phyloP scores from a whole-genome alignment of 2,329 filamentous ascomycete genomes.

The Gnomoniopsis sp. region DNA sequence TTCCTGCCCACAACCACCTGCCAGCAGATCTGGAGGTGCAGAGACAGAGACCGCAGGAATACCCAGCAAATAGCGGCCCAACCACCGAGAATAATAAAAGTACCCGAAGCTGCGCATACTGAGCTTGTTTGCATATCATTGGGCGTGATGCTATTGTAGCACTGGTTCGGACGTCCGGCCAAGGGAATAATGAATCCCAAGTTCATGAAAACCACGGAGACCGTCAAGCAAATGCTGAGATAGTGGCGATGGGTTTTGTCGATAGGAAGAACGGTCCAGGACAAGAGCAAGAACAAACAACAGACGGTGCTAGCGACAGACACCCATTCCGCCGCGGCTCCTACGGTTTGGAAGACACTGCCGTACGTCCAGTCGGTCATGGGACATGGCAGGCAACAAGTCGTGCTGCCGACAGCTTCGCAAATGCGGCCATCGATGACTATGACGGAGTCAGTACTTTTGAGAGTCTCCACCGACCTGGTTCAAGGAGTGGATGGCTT shows the following conservation, averaged over 20 bases:
- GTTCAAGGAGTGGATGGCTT: slow-evolving; percentile 2
- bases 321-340: slow-evolving; percentile 73
- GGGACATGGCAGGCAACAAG: slow-evolving; percentile 89
- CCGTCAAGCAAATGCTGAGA: slow-evolving; percentile 79
- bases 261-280: slow-evolving; percentile 75
- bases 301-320: slow-evolving; percentile 71
- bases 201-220: slow-evolving; percentile 74
- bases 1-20: slow-evolving; percentile 81
- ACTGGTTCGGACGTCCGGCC: slow-evolving; percentile 73
- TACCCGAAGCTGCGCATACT: slow-evolving; percentile 83
- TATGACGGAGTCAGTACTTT: slow-evolving; percentile 34
- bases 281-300: slow-evolving; percentile 72
- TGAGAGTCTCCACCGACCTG: slow-evolving; percentile 4
- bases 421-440: slow-evolving; percentile 56
- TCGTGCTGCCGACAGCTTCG: slow-evolving; percentile 45
- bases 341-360: slow-evolving; percentile 56
- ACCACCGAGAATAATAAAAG: slow-evolving; percentile 81
- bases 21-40: slow-evolving; percentile 98
- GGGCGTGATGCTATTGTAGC: slow-evolving; percentile 86
- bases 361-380: slow-evolving; percentile 72
- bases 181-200: slow-evolving; percentile 89
- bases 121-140: slow-evolving; percentile 82
- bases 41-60: slow-evolving; percentile 82
- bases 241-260: slow-evolving; percentile 93
- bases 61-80: slow-evolving; percentile 85